A percentile compares a stretch with the other conserved stretches of the same genome.
Conservation (phyloP, 495 filamentous ascomycete species). For the Corynascus novoguineensis region DNA sequence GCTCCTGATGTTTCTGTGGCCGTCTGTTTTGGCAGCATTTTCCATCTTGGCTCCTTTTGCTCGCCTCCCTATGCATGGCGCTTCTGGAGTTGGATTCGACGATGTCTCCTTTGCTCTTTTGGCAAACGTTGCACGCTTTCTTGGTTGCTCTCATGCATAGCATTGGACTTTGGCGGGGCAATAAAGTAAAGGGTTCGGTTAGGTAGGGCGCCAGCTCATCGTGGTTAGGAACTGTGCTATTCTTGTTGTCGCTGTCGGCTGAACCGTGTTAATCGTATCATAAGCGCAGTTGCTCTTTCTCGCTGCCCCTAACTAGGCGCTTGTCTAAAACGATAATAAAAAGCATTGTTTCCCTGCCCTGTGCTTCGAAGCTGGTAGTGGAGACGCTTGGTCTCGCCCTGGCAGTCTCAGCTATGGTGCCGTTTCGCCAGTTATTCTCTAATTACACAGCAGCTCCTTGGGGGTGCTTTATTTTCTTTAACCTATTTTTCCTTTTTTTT, state of each 20-base stretch:
- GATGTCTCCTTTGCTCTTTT: neutral
- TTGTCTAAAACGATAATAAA: neutral
- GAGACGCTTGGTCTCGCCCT: too few relatives aligned
- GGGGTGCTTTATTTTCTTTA: too few relatives aligned
- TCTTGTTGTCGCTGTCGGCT: too few relatives aligned
- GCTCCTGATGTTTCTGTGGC: neutral
- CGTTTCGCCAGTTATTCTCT: too few relatives aligned
- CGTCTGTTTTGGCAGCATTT: neutral
- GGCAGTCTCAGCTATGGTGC: too few relatives aligned
- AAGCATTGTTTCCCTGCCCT: neutral
- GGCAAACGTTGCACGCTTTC: neutral
- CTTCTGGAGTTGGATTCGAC: neutral
- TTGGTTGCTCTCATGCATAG: neutral
- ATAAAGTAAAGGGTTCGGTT: neutral
- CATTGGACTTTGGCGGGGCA: neutral
- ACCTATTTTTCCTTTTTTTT: too few relatives aligned
- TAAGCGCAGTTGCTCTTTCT: neutral
- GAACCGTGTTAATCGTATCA: neutral
- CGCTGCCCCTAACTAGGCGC: neutral
- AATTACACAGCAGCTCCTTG: too few relatives aligned
- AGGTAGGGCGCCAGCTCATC: neutral
- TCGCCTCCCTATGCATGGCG: constrained; percentile 1
- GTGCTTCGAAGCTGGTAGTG: neutral
- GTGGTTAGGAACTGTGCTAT: neutral
- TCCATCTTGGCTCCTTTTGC: neutral